phyloP scores from a whole-genome alignment of 2,329 filamentous ascomycete species.

The Aspergillus tubingensis region DNA sequence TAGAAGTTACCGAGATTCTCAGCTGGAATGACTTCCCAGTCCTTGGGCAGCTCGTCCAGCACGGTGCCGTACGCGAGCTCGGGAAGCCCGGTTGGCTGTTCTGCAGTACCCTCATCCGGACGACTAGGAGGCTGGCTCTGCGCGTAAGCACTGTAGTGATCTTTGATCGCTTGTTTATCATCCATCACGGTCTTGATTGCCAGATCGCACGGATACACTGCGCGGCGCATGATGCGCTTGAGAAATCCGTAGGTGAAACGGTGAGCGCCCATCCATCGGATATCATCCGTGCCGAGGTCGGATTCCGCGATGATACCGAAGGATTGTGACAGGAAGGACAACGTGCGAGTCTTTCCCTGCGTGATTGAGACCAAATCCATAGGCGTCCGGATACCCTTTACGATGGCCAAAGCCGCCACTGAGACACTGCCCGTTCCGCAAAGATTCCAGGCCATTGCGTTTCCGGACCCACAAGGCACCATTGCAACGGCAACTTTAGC shows the following conservation, averaged over 20 bases:
- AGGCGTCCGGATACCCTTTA: conserved; percentile 83
- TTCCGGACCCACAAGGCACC: conserved; percentile 89
- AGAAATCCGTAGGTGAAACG: conserved; percentile 85
- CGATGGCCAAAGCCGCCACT: conserved; percentile 75
- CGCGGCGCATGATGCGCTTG: conserved; percentile 72
- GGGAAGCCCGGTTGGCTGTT: conserved; percentile 63
- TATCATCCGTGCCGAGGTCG: conserved; percentile 84
- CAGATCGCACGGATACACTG: conserved; percentile 84
- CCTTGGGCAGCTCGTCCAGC: conserved; percentile 71
- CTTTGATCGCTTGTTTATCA: conserved; percentile 71
- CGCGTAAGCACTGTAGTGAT: conserved; percentile 64
- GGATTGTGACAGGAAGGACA: conserved; percentile 90
- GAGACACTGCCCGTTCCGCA: conserved; percentile 77
- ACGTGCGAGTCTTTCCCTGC: conserved; percentile 69
- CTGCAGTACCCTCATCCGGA: conserved; percentile 35
- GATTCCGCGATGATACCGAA: conserved; percentile 87
- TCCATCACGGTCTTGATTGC: conserved; percentile 80
- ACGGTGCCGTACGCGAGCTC: conserved; percentile 76
- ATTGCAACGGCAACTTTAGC: conserved; percentile 78
- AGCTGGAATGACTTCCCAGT: conserved; percentile 73
- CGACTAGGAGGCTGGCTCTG: conserved; percentile 31
- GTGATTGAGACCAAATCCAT: conserved; percentile 87
- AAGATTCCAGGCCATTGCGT: conserved; percentile 88
- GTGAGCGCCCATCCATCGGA: conserved; percentile 88
- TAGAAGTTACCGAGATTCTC: conserved; percentile 90